Percentiles rank a stretch among this genome's conserved stretches.
Evolutionary conservation across 169 alveolate genomes (phyloP).

Genomic region (Plasmodium vivax): DNA sequence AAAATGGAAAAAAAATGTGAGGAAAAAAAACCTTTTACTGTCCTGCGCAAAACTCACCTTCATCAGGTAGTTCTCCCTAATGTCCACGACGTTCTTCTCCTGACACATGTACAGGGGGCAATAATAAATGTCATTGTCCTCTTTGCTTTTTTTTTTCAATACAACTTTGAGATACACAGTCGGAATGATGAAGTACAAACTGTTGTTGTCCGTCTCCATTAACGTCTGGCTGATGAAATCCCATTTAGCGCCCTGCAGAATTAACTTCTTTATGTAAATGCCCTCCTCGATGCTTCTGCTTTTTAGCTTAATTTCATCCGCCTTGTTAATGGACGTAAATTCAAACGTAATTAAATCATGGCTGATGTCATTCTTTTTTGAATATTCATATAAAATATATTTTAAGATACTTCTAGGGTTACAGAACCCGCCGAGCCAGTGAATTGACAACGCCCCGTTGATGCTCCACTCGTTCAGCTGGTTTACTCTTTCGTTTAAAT

Average conservation of each 20-base stretch:
- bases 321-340: conserved; percentile 33
- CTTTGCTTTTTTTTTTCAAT: conserved; percentile 83
- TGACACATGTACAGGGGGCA: conserved; percentile 94
- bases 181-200: conserved; percentile 90
- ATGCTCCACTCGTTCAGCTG: conserved; percentile 72
- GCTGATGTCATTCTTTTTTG: conserved; percentile 66
- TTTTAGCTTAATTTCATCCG: conserved; percentile 49
- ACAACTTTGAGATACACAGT: conserved; percentile 93
- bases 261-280: conserved; percentile 89
- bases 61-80: conserved; percentile 76
- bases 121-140: conserved; percentile 82
- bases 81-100: conserved; percentile 76
- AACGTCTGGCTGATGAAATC: conserved; percentile 88
- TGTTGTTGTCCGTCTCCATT: conserved; percentile 93
- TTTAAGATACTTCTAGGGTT: conserved; percentile 71
- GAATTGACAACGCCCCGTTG: conserved; percentile 45
- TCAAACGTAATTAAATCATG: conserved; percentile 68
- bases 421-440: conserved; percentile 75
- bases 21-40: background rate
- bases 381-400: conserved; percentile 70
- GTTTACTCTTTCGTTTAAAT: conserved; percentile 69
- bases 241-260: conserved; percentile 96
- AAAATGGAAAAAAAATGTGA: background rate
- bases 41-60: conserved; percentile 10
- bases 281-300: conserved; percentile 88